Evolutionary conservation across 768 basidiomycete species (phyloP).

Genomic region (Agaricus subrufescens): DNA sequence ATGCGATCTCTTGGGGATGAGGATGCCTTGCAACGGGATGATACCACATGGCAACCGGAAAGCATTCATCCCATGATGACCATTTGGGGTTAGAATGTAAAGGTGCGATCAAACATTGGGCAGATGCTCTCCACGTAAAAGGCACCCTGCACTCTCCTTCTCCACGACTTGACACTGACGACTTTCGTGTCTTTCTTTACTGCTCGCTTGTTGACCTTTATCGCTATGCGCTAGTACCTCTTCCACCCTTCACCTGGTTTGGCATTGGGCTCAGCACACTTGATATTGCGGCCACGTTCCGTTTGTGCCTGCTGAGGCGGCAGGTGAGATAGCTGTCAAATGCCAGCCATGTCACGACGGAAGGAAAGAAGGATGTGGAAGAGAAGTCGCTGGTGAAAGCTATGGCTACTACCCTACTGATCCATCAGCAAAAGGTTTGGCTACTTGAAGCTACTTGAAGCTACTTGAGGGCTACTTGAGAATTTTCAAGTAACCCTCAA

Average conservation of each 20-base stretch:
- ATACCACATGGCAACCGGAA: too few relatives aligned
- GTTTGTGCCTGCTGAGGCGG: slow-evolving; percentile 65
- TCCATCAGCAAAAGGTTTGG: too few relatives aligned
- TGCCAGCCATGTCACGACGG: slow-evolving; percentile 37
- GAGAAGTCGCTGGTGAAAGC: slow-evolving; percentile 55
- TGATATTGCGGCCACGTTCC: slow-evolving; percentile 62
- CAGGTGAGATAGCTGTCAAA: slow-evolving; percentile 55
- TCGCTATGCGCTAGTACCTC: slow-evolving; percentile 48
- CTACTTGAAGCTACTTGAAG: too few relatives aligned
- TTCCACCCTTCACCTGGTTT: slow-evolving; percentile 67
- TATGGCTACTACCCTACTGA: slow-evolving; percentile 50
- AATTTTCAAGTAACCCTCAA: too few relatives aligned
- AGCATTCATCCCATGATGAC: too few relatives aligned
- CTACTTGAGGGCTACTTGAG: too few relatives aligned
- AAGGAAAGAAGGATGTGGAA: slow-evolving; percentile 35
- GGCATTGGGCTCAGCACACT: slow-evolving; percentile 54
- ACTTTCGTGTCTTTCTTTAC: slow-evolving; percentile 12
- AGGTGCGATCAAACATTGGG: too few relatives aligned
- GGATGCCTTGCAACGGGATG: too few relatives aligned
- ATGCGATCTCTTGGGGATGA: too few relatives aligned
- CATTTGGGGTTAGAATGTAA: too few relatives aligned
- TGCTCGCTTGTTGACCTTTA: slow-evolving; percentile 44
- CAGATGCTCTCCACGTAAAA: too few relatives aligned
- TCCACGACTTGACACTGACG: neutral
- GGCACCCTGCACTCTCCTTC: neutral